phyloP scores from a whole-genome alignment of 257 asterid species.

The Solanum sparsipilum region DNA sequence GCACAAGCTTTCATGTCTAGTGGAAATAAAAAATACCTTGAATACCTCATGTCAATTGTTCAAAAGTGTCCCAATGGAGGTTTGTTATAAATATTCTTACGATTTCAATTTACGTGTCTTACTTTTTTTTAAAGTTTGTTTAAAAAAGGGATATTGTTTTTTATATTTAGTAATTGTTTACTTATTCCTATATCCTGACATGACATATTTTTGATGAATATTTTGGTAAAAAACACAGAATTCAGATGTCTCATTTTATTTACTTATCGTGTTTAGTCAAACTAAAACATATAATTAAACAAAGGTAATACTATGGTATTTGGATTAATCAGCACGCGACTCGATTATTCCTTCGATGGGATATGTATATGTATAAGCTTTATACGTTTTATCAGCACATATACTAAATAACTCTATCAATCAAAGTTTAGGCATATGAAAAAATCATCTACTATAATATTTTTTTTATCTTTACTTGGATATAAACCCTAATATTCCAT shows the following conservation, averaged over 20 bases:
- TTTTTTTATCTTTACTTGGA: background rate
- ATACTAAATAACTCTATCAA: background rate
- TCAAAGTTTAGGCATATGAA: background rate
- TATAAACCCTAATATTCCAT: background rate
- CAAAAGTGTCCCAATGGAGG: slow-evolving; percentile 39
- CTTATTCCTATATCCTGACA: background rate
- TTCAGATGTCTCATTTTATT: background rate
- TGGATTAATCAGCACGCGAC: background rate
- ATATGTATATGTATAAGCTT: background rate
- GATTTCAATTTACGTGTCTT: background rate
- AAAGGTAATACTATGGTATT: background rate
- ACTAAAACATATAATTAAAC: too few species aligned
- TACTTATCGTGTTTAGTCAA: background rate
- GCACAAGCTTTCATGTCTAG: slow-evolving; percentile 37
- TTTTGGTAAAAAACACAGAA: background rate
- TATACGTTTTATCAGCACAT: accelerated
- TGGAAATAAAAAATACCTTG: slow-evolving; percentile 9
- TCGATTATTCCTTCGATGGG: background rate
- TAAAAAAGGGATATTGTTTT: background rate
- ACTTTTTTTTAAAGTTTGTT: background rate
- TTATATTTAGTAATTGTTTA: background rate
- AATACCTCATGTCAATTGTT: slow-evolving; percentile 25
- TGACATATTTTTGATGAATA: background rate
- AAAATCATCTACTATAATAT: background rate
- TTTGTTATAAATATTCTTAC: background rate